Evolutionary conservation across 495 filamentous ascomycete species (phyloP).

Genomic region (Aspergillus wentii): DNA sequence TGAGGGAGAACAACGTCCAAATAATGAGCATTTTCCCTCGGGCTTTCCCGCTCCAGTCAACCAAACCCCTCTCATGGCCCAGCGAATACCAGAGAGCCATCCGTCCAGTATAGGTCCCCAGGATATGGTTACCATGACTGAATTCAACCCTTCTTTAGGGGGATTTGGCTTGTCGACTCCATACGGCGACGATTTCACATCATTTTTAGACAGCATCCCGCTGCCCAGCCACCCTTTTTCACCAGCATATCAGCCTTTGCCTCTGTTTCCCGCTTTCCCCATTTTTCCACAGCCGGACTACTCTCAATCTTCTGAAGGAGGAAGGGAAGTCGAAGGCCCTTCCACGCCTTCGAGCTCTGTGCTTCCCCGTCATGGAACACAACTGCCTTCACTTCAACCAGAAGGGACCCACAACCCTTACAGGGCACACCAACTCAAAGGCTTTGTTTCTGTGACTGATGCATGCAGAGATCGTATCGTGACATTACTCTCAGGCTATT

Average conservation of each 20-base stretch:
- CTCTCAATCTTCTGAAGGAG: no score
- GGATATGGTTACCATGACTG: no score
- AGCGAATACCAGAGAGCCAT: no score
- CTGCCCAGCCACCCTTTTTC: constrained; percentile 37
- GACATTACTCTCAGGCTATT: constrained; percentile 17
- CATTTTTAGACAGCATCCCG: constrained; percentile 37
- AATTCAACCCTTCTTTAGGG: constrained; percentile 17
- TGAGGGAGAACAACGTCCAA: no score
- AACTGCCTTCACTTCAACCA: constrained; percentile 35
- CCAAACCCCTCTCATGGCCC: no score
- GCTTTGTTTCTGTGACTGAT: constrained; percentile 29
- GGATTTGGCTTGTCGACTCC: constrained; percentile 12
- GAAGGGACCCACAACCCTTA: constrained; percentile 26
- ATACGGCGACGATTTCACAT: constrained; percentile 36
- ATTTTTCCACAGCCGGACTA: constrained; percentile 25
- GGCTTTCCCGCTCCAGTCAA: no score
- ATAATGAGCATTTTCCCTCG: no score
- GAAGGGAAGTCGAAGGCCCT: no score
- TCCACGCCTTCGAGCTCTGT: constrained; percentile 30
- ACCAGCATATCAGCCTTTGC: constrained; percentile 34
- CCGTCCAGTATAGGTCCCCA: no score
- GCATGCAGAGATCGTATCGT: constrained; percentile 32
- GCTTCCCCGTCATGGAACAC: constrained; percentile 32
- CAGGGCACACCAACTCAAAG: constrained; percentile 24
- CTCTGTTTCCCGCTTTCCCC: constrained; percentile 29